Percentiles rank a stretch among this genome's conserved stretches.
phyloP scores from a whole-genome alignment of 2,329 filamentous ascomycete species.

The Akanthomyces lecanii region DNA sequence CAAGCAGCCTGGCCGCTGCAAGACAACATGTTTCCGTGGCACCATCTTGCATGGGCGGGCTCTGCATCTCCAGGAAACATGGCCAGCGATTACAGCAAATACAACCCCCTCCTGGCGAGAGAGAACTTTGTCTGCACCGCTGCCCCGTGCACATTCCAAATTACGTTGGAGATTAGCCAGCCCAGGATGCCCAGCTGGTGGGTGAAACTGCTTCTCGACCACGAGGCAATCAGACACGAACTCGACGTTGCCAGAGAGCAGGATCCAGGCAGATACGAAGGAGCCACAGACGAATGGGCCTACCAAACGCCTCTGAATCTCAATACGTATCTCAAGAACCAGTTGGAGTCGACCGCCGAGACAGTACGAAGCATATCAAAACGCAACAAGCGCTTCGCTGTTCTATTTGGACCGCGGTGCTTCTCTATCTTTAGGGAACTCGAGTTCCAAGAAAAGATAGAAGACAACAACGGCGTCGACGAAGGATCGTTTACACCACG shows the following conservation, averaged over 20 bases:
- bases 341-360: conserved; percentile 36
- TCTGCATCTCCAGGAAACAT: conserved; percentile 27
- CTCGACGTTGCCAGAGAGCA: conserved; percentile 36
- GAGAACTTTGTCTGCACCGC: conserved; percentile 41
- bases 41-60: conserved; percentile 35
- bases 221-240: conserved; percentile 38
- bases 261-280: conserved; percentile 47
- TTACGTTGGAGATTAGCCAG: conserved; percentile 46
- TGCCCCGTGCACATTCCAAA: conserved; percentile 36
- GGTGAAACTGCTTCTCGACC: conserved; percentile 43
- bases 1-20: conserved; percentile 33
- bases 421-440: conserved; percentile 46
- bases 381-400: conserved; percentile 52
- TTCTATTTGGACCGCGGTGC: conserved; percentile 49
- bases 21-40: conserved; percentile 36
- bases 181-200: conserved; percentile 43
- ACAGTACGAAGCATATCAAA: conserved; percentile 46
- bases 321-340: conserved; percentile 49
- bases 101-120: conserved; percentile 35
- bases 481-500: conserved; percentile 36
- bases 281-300: conserved; percentile 38
- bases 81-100: conserved; percentile 28
- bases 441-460: conserved; percentile 42
- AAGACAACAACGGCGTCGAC: conserved; percentile 37
- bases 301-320: conserved; percentile 42